Percentiles rank a stretch among this genome's conserved stretches.
Evolutionary conservation across 306 rosid species (phyloP).

Genomic region (Trifolium pratense): DNA sequence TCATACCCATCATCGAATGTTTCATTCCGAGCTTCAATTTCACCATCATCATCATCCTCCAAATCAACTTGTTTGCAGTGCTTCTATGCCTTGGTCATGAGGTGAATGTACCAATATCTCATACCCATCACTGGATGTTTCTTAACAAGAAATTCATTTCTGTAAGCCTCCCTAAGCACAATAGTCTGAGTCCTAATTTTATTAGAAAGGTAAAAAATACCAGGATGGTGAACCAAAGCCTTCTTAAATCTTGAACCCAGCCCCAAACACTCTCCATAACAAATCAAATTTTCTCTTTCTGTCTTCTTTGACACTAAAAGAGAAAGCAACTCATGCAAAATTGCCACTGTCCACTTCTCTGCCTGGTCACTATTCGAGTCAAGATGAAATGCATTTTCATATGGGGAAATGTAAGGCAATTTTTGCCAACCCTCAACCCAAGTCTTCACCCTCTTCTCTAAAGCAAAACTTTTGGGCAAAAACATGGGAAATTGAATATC

Average conservation of each 20-base stretch:
- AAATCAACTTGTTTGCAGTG: constrained; percentile 34
- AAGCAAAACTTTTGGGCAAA: constrained; percentile 77
- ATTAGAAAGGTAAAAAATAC: constrained; percentile 78
- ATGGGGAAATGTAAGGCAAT: constrained; percentile 87
- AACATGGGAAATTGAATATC: constrained; percentile 63
- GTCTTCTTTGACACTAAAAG: constrained; percentile 82
- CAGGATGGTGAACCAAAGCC: constrained; percentile 84
- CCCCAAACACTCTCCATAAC: constrained; percentile 75
- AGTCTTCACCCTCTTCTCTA: constrained; percentile 66
- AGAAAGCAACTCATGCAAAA: constrained; percentile 80
- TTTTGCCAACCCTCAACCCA: constrained; percentile 85
- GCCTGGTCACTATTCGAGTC: constrained; percentile 66
- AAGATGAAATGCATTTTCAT: constrained; percentile 76
- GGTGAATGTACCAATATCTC: constrained; percentile 71
- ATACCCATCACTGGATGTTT: constrained; percentile 76
- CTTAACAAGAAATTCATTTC: constrained; percentile 66
- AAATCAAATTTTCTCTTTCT: constrained; percentile 57
- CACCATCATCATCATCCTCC: constrained; percentile 28
- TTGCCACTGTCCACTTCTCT: constrained; percentile 86
- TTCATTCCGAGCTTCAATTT: constrained; percentile 44
- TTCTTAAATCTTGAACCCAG: constrained; percentile 67
- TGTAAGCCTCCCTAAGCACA: constrained; percentile 79
- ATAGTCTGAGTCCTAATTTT: constrained; percentile 82
- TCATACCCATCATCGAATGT: constrained; percentile 71
- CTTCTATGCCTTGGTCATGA: constrained; percentile 60